phyloP scores from a whole-genome alignment of 805 yeast genomes.

The Schizosaccharomyces osmophilus region DNA sequence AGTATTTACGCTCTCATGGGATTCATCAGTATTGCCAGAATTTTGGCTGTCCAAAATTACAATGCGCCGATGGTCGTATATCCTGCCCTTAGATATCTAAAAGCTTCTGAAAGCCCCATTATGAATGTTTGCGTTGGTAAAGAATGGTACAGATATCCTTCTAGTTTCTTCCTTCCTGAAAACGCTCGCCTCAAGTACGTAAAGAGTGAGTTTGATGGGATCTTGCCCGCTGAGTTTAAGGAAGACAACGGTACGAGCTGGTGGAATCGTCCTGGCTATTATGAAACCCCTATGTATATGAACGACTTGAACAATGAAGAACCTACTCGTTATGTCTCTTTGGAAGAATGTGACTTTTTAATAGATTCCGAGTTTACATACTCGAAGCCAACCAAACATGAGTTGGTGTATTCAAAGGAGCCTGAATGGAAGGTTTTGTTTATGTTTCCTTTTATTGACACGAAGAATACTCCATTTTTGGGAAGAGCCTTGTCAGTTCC shows the following conservation, averaged over 20 bases:
- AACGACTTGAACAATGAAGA: constrained; percentile 53
- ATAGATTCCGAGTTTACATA: constrained; percentile 23
- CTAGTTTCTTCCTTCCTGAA: constrained; percentile 55
- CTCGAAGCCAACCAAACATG: constrained; percentile 3
- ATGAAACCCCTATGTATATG: constrained; percentile 36
- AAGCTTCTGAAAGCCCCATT: background rate
- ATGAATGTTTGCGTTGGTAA: constrained; percentile 67
- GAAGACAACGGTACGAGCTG: constrained; percentile 9
- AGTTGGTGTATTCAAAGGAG: constrained; percentile 4
- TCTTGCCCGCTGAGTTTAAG: constrained; percentile 77
- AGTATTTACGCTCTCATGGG: background rate
- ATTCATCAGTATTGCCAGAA: background rate
- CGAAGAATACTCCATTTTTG: constrained; percentile 4
- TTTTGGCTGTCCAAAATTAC: background rate
- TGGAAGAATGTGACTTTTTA: constrained; percentile 35
- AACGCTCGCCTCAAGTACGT: constrained; percentile 42
- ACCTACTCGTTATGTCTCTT: constrained; percentile 24
- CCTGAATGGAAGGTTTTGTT: constrained; percentile 5
- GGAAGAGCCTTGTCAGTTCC: constrained; percentile 5
- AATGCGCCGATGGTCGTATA: constrained; percentile 42
- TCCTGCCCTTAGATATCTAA: constrained; percentile 13
- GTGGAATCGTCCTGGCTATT: constrained; percentile 11
- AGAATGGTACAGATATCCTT: constrained; percentile 86
- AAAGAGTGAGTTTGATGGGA: constrained; percentile 57
- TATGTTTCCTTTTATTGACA: constrained; percentile 5